Conservation (phyloP, 2,329 filamentous ascomycete genomes). For the Basipetospora chlamydospora region DNA sequence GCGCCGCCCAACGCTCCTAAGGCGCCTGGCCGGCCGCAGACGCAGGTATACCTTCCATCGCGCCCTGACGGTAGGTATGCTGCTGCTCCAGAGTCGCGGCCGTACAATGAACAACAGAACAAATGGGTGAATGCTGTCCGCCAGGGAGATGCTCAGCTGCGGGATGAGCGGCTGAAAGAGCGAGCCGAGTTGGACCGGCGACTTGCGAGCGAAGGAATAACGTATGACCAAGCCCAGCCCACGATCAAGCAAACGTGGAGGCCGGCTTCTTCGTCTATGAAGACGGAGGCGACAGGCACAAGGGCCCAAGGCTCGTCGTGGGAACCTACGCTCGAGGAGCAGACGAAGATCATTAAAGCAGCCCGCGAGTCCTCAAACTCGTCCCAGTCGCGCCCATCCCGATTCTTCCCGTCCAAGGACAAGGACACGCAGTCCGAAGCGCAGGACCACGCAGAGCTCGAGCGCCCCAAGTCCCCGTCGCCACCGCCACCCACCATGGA, state of each 20-base stretch:
- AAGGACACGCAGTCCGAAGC: slow-evolving; percentile 32
- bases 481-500: slow-evolving; percentile 58
- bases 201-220: slow-evolving; percentile 28
- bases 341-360: background rate
- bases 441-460: slow-evolving; percentile 17
- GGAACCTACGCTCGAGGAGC: slow-evolving; percentile 1
- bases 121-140: slow-evolving; percentile 28
- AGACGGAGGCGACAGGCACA: background rate
- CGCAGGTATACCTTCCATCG: background rate
- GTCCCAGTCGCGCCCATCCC: slow-evolving; percentile 36
- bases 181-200: slow-evolving; percentile 27
- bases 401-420: slow-evolving; percentile 47
- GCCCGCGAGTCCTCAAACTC: slow-evolving; percentile 11
- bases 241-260: slow-evolving; percentile 41
- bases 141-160: slow-evolving; percentile 31
- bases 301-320: background rate
- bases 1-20: slow-evolving; percentile 18
- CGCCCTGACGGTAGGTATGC: background rate
- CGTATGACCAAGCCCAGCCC: slow-evolving; percentile 29
- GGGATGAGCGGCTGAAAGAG: slow-evolving; percentile 22
- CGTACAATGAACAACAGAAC: slow-evolving; percentile 11
- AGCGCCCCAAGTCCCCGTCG: slow-evolving; percentile 43
- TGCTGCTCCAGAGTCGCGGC: background rate
- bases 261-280: slow-evolving; percentile 17
- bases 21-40: background rate